Conservation (phyloP, 2,329 filamentous ascomycete species). For the Trichoderma endophyticum region DNA sequence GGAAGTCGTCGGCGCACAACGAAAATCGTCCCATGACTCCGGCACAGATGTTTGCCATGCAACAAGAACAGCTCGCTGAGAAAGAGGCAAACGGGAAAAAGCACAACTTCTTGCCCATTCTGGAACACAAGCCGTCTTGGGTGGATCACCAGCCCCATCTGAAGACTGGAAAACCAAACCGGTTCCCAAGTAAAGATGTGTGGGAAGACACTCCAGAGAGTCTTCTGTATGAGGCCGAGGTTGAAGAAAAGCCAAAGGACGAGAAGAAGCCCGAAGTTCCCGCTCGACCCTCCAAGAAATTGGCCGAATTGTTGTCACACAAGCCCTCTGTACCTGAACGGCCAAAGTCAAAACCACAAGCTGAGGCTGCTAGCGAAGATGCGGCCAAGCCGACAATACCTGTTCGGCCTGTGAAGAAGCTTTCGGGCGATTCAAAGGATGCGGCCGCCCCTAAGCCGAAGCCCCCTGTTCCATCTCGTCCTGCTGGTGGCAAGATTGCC, state of each 20-base stretch:
- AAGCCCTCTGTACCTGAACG: constrained; percentile 50
- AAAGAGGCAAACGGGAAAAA: constrained; percentile 40
- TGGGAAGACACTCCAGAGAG: constrained; percentile 95
- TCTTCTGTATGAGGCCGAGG: constrained; percentile 72
- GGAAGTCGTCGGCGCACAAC: constrained; percentile 28
- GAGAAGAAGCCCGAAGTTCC: constrained; percentile 25
- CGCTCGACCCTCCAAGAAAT: constrained; percentile 38
- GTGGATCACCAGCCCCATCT: constrained; percentile 48
- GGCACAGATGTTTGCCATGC: constrained; percentile 63
- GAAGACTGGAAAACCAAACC: constrained; percentile 53
- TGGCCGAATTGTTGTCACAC: constrained; percentile 27
- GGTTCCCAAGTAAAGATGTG: constrained; percentile 87
- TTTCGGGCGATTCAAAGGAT: constrained; percentile 40
- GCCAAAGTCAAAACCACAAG: constrained; percentile 49
- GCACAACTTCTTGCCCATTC: constrained; percentile 29
- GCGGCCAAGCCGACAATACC: constrained; percentile 61
- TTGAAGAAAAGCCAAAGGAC: constrained; percentile 41
- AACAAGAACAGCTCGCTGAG: constrained; percentile 63
- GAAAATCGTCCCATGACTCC: constrained; percentile 50
- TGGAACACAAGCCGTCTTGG: constrained; percentile 43
- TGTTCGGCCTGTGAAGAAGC: constrained; percentile 56
- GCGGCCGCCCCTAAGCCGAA: constrained; percentile 64
- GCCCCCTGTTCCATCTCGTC: constrained; percentile 72
- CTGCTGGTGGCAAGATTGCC: constrained; percentile 81
- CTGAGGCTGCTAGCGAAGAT: constrained; percentile 44